Conservation (phyloP, 768 basidiomycete species). For the Tulasnella sp. region DNA sequence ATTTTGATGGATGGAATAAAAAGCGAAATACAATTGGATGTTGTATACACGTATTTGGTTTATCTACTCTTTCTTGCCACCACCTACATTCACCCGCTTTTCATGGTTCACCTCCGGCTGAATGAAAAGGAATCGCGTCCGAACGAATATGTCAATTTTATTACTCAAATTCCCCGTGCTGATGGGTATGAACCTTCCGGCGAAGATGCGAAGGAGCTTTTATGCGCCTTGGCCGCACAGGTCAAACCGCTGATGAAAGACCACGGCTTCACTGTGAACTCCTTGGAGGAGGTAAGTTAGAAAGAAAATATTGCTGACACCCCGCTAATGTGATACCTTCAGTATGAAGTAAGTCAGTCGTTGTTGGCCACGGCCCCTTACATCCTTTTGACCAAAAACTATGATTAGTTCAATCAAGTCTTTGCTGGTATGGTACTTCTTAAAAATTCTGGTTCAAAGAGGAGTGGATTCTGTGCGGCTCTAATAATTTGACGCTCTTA, state of each 20-base stretch:
- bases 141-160: conserved; percentile 69
- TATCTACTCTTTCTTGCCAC: neutral
- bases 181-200: conserved; percentile 27
- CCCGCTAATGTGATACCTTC: neutral
- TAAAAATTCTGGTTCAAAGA: too few species aligned
- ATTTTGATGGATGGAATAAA: neutral
- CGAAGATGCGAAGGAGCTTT: conserved; percentile 57
- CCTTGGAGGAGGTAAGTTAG: conserved; percentile 59
- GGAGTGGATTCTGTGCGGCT: too few species aligned
- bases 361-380: neutral
- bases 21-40: neutral
- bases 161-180: conserved; percentile 42
- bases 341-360: conserved; percentile 14
- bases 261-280: conserved; percentile 45
- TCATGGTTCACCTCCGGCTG: conserved; percentile 63
- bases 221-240: conserved; percentile 73
- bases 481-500: too few species aligned
- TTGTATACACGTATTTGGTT: conserved; percentile 1
- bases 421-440: conserved; percentile 12
- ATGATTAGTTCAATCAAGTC: conserved; percentile 10
- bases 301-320: neutral
- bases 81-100: neutral
- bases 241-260: conserved; percentile 66
- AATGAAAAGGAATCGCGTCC: conserved; percentile 63
- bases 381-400: neutral